These are phyloP conservation scores for Colletotrichum lindemuthianum DNA, from an alignment of 2,329 filamentous ascomycete species.

Conservation along the genomic window DNA sequence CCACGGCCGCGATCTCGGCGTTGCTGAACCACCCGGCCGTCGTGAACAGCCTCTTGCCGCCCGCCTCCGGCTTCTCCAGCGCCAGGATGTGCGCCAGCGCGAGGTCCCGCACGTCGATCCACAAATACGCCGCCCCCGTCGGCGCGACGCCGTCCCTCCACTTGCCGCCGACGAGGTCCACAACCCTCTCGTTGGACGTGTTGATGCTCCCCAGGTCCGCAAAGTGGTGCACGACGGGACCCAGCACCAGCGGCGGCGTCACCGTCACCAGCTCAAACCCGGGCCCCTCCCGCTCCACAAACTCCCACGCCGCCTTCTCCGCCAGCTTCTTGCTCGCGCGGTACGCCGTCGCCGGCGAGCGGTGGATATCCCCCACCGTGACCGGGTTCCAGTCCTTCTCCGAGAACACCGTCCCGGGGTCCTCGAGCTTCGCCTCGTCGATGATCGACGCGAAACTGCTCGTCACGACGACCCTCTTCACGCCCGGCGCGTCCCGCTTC, in stretches of 20 bases:
- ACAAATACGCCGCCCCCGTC: constrained; percentile 54
- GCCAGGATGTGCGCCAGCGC: constrained; percentile 64
- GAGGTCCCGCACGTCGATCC: constrained; percentile 67
- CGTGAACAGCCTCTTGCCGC: constrained; percentile 62
- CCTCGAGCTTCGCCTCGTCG: constrained; percentile 47
- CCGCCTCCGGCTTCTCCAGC: constrained; percentile 57
- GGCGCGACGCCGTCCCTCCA: constrained; percentile 57
- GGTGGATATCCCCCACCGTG: constrained; percentile 55
- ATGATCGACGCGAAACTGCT: constrained; percentile 66
- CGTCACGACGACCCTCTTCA: constrained; percentile 77
- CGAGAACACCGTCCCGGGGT: constrained; percentile 54
- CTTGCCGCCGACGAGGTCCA: constrained; percentile 58
- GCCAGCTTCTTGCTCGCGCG: constrained; percentile 65
- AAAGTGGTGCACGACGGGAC: constrained; percentile 36
- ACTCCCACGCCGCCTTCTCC: constrained; percentile 65
- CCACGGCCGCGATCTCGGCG: constrained; percentile 53
- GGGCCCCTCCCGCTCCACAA: constrained; percentile 54
- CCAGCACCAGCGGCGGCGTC: constrained; percentile 61
- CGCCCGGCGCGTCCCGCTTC: constrained; percentile 63
- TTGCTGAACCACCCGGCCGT: constrained; percentile 59
- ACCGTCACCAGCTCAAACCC: constrained; percentile 63
- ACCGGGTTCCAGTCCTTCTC: constrained; percentile 65
- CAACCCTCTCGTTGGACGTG: constrained; percentile 64
- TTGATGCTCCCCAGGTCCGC: constrained; percentile 54
- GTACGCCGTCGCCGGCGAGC: constrained; percentile 56